Evolutionary conservation across 306 rosid genomes (phyloP).

Genomic region (Vigna reflexopilosa): DNA sequence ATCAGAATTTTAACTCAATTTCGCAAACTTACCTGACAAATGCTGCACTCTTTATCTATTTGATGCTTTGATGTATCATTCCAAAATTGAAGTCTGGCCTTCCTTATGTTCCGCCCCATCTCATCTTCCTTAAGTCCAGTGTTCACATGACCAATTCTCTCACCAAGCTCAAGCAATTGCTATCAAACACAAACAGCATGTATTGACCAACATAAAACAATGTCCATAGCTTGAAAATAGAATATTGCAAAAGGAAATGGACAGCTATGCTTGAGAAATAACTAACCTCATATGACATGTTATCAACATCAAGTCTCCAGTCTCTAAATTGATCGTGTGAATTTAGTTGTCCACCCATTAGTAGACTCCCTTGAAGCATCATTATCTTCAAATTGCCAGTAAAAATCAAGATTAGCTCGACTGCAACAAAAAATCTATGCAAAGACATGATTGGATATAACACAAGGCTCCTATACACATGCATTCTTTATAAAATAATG

Average conservation of each 20-base stretch:
- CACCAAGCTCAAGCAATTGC: slow-evolving; percentile 93
- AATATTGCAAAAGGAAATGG: slow-evolving; percentile 1
- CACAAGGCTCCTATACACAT: not conserved
- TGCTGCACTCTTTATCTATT: slow-evolving; percentile 74
- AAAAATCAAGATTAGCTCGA: slow-evolving; percentile 34
- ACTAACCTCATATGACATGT: slow-evolving; percentile 91
- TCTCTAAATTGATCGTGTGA: slow-evolving; percentile 74
- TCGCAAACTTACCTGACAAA: slow-evolving; percentile 77
- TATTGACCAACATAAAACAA: slow-evolving; percentile 15
- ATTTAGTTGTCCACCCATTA: slow-evolving; percentile 77
- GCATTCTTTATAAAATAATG: not conserved
- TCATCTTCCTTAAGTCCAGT: slow-evolving; percentile 90
- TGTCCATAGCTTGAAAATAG: not conserved
- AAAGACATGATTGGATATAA: slow-evolving; percentile 12
- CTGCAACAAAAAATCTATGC: slow-evolving; percentile 3
- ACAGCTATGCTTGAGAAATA: not conserved
- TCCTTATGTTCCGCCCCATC: slow-evolving; percentile 62
- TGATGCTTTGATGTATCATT: slow-evolving; percentile 55
- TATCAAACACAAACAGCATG: slow-evolving; percentile 47
- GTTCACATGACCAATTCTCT: slow-evolving; percentile 86
- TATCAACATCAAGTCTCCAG: slow-evolving; percentile 91
- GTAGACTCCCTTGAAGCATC: slow-evolving; percentile 74
- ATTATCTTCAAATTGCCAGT: slow-evolving; percentile 63
- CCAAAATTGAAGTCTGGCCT: slow-evolving; percentile 51
- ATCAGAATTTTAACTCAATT: not conserved